Conservation (phyloP, 2,329 filamentous ascomycete species). For the Diplodia scrobiculata region DNA sequence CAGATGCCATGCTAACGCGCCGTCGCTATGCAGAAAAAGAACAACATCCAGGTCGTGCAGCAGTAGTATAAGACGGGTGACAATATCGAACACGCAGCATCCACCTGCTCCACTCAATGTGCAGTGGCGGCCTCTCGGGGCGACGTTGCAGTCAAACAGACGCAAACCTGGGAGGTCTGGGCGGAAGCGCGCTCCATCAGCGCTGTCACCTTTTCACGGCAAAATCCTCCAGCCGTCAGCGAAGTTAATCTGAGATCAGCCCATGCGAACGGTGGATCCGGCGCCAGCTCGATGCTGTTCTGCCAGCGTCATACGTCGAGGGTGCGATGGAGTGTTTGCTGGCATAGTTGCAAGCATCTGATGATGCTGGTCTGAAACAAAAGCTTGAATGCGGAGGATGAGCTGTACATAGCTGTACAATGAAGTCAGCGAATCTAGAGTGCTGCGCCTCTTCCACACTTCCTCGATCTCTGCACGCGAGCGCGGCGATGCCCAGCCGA, state of each 20-base stretch:
- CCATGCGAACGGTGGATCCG: conserved; percentile 11
- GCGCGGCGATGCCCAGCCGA: background rate
- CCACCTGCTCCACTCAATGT: conserved; percentile 5
- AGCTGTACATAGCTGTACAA: conserved; percentile 29
- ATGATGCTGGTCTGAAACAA: conserved; percentile 15
- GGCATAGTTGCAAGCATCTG: conserved; percentile 1
- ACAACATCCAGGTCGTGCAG: conserved; percentile 84
- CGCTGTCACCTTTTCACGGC: conserved; percentile 22
- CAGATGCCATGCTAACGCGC: conserved; percentile 28
- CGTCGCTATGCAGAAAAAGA: conserved; percentile 68
- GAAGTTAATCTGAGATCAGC: conserved; percentile 17
- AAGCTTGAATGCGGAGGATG: conserved; percentile 21
- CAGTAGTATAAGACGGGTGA: conserved; percentile 64
- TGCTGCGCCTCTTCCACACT: background rate
- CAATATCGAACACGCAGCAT: conserved; percentile 2
- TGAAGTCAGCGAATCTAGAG: conserved; percentile 23
- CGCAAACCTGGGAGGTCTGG: conserved; percentile 6
- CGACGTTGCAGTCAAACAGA: conserved; percentile 13
- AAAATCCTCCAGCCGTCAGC: conserved; percentile 9
- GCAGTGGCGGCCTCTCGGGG: conserved; percentile 5
- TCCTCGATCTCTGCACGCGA: conserved; percentile 25
- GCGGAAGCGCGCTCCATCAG: background rate
- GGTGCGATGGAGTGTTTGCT: conserved; percentile 19
- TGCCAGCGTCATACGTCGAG: background rate
- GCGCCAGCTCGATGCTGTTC: background rate